Evolutionary conservation across 2,329 filamentous ascomycete species (phyloP), one percentile per base, ranked within the genome.

Genomic region (Exserohilum turcica): DNA sequence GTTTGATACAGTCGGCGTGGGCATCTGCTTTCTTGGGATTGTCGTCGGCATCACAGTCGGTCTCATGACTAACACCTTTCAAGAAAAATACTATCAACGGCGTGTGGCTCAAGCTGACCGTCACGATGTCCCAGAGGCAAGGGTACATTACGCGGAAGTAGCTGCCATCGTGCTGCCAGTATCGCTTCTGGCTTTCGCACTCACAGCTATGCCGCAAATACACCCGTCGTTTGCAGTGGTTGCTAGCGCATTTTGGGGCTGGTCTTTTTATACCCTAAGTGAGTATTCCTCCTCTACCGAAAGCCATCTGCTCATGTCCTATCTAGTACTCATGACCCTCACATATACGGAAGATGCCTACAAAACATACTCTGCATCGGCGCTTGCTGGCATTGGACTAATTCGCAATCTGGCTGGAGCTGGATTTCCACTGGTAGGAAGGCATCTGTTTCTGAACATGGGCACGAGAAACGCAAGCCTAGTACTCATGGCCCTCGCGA

Each of bases 281-380:
- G 45, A 61, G 60, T 56, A 7, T 21, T 27, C 19, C 1, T 19
- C 15, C 8, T 15, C 9, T 3, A 3, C 19, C 24, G 19, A 18
- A 31, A 6, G 12, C 2, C n/a, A n/a, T 8, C 4, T 10, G 21
- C 53, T 49, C 42, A 29, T 15, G 10, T 12, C 4, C 3, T 8
- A 9, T 24, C 2, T 27, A 63, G 58, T 81, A 40, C 68, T 82
- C 3, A 80, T 79, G 72, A 78, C 78, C 1, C 74, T 80, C 31
- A 78, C 76, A 4, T 81, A 79, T 54, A 79, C 78, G 2, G 78
- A 80, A 47, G 79, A 81, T 54, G 75, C 77, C 6, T 81, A 81
- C 55, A 77, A 78, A 60, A 70, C 74, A 2, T 77, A 72, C 54
- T 76, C 74, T 8, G 76, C 77, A 4, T 75, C 71, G 13, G 76